Conservation (phyloP, 1,284 basidiomycete genomes). For the Macrocystidia cucumis region DNA sequence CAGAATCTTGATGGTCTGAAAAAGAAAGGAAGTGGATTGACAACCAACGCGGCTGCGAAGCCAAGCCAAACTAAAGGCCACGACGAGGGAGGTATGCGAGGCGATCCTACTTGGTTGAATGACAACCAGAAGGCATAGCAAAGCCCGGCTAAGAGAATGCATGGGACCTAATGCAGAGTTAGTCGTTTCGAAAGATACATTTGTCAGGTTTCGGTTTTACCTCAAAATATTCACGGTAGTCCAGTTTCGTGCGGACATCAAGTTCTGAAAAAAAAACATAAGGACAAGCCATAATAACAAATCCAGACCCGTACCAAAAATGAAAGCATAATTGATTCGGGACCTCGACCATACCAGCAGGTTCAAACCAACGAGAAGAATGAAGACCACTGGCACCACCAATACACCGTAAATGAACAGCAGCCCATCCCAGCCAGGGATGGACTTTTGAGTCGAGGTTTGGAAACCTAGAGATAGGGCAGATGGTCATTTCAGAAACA, state of each 20-base stretch:
- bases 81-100: slow-evolving; percentile 41
- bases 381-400: slow-evolving; percentile 71
- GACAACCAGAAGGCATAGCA: slow-evolving; percentile 84
- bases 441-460: slow-evolving; percentile 40
- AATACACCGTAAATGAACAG: slow-evolving; percentile 77
- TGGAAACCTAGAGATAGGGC: slow-evolving; percentile 43
- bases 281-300: not conserved
- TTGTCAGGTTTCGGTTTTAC: slow-evolving; percentile 26
- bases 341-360: slow-evolving; percentile 69
- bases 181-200: not conserved
- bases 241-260: slow-evolving; percentile 68
- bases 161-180: slow-evolving; percentile 53
- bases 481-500: not conserved
- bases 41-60: slow-evolving; percentile 50
- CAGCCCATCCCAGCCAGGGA: slow-evolving; percentile 71
- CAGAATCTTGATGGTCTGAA: slow-evolving; percentile 70
- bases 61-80: slow-evolving; percentile 89
- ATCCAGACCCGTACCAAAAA: slow-evolving; percentile 58
- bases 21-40: slow-evolving; percentile 74
- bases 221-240: slow-evolving; percentile 80
- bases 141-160: slow-evolving; percentile 70
- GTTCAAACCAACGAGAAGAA: slow-evolving; percentile 77
- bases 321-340: slow-evolving; percentile 87
- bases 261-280: slow-evolving; percentile 54
- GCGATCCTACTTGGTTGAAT: slow-evolving; percentile 55